Percentiles rank a stretch among this genome's conserved stretches.
Conservation (phyloP, 352 stramenopile genomes). For the Phytophthora pluvialis region DNA sequence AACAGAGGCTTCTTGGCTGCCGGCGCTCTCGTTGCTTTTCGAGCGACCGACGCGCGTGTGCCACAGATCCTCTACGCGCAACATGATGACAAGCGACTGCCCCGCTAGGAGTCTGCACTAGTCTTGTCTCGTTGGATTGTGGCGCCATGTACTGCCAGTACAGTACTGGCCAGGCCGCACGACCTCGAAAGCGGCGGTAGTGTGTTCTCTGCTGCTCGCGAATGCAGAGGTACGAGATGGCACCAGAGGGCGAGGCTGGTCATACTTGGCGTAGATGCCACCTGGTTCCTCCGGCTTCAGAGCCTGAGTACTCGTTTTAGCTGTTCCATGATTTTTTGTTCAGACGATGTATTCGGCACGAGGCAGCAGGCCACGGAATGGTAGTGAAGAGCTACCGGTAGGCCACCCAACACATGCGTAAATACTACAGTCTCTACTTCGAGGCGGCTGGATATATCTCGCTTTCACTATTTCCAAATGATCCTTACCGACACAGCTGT, state of each 20-base stretch:
- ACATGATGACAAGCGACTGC: constrained; percentile 9
- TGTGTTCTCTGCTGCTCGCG: constrained; percentile 11
- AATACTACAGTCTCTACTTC: constrained; percentile 3
- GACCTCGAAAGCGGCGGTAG: too few species aligned
- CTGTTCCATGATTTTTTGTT: constrained; percentile 4
- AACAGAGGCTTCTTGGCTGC: constrained; percentile 1
- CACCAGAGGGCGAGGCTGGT: constrained; percentile 27
- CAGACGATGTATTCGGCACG: not conserved
- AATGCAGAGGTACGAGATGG: constrained; percentile 35
- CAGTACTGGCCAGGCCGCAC: not conserved
- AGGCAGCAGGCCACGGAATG: constrained; percentile 1
- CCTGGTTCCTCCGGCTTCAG: constrained; percentile 30
- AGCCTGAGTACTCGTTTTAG: constrained; percentile 1
- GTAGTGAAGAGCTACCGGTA: not conserved
- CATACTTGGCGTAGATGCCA: constrained; percentile 30
- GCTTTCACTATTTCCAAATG: constrained; percentile 4
- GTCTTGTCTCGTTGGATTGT: constrained; percentile 17
- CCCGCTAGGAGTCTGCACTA: not conserved
- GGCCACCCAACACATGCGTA: not conserved
- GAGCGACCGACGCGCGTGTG: constrained; percentile 57
- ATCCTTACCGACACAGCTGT: not conserved
- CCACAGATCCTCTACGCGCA: constrained; percentile 68
- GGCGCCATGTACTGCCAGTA: not conserved
- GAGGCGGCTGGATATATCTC: constrained; percentile 1
- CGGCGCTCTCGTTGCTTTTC: constrained; percentile 27